Base-by-base conservation (phyloP, 495 filamentous ascomycete genomes). In the Trichodelitschia bisporula region DNA sequence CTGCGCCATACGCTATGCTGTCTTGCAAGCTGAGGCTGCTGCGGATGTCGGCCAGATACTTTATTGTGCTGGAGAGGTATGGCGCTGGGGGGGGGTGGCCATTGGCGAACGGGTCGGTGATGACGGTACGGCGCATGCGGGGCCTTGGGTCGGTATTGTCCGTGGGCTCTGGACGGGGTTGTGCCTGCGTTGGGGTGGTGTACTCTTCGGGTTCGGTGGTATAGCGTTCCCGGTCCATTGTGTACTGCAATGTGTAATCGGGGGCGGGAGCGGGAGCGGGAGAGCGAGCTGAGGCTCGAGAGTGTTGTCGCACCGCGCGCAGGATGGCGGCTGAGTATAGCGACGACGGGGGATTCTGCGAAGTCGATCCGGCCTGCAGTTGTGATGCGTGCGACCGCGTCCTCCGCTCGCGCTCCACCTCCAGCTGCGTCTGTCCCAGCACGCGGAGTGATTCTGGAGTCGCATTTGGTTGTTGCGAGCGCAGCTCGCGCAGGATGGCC, bases 1-100 rank as follows among this genome's bases (percentile, higher is more conserved):
- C 55, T n/a, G 49, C 42, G 8, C 64, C 67, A 4, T 55, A 55
- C 11, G 48, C 54, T 15, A 68, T 44, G 34, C 61, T 62, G 35
- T 74, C 67, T n/a, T n/a, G n/a, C n/a, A n/a, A n/a, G n/a, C n/a
- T n/a, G n/a, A n/a, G n/a, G n/a, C n/a, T n/a, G n/a, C n/a, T n/a
- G n/a, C n/a, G n/a, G n/a, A n/a, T n/a, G n/a, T n/a, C n/a, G n/a
- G n/a, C n/a, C n/a, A n/a, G n/a, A n/a, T n/a, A n/a, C n/a, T n/a
- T n/a, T n/a, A n/a, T n/a, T n/a, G n/a, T n/a, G n/a, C n/a, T n/a
- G n/a, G n/a, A n/a, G n/a, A n/a, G n/a, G n/a, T n/a, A n/a, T n/a
- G n/a, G n/a, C n/a, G n/a, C n/a, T n/a, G n/a, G n/a, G n/a, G n/a
- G n/a, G n/a, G n/a, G n/a, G n/a, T n/a, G n/a, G n/a, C n/a, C n/a